A percentile compares a stretch with the other conserved stretches of the same genome.
These are phyloP conservation scores for Talaromyces proteolyticus DNA, from an alignment of 495 filamentous ascomycete genomes.

Conservation along the genomic window DNA sequence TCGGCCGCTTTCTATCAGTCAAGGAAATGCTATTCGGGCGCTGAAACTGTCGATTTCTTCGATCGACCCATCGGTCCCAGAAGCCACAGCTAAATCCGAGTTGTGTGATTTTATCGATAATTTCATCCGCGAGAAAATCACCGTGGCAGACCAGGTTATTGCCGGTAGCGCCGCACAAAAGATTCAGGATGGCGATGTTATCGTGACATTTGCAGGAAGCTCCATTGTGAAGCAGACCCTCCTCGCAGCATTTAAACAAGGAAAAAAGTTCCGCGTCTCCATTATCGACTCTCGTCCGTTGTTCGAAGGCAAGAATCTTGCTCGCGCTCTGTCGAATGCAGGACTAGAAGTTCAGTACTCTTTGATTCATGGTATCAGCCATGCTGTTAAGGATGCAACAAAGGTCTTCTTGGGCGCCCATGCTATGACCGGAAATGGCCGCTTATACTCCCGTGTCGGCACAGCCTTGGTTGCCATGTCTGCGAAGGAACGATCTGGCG, in stretches of 20 bases:
- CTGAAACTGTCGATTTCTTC: constrained; percentile 84
- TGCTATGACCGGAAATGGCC: constrained; percentile 84
- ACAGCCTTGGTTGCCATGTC: constrained; percentile 86
- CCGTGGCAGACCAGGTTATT: constrained; percentile 79
- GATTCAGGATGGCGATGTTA: constrained; percentile 72
- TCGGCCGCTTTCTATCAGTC: constrained; percentile 84
- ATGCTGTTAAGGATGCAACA: constrained; percentile 65
- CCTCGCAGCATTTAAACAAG: constrained; percentile 59
- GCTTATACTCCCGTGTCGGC: constrained; percentile 79
- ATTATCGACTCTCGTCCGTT: constrained; percentile 79
- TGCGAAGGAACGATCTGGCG: constrained; percentile 58
- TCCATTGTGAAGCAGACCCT: constrained; percentile 79
- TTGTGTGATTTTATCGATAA: constrained; percentile 78
- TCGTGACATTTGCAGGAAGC: constrained; percentile 87
- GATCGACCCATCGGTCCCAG: constrained; percentile 75
- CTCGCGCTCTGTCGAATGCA: constrained; percentile 55
- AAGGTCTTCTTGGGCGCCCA: constrained; percentile 86
- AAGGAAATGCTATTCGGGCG: constrained; percentile 93
- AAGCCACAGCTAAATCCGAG: constrained; percentile 67
- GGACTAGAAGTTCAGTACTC: constrained; percentile 77
- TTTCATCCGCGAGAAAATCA: constrained; percentile 88
- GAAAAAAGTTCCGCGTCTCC: constrained; percentile 73
- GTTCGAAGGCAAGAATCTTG: constrained; percentile 73
- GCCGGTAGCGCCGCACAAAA: constrained; percentile 64
- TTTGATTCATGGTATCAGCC: constrained; percentile 66